A percentile compares a stretch with the other conserved stretches of the same genome.
These are phyloP conservation scores for Bocquillonia castaneifolia DNA, from an alignment of 441 rosid genomes.

Conservation along the genomic window DNA sequence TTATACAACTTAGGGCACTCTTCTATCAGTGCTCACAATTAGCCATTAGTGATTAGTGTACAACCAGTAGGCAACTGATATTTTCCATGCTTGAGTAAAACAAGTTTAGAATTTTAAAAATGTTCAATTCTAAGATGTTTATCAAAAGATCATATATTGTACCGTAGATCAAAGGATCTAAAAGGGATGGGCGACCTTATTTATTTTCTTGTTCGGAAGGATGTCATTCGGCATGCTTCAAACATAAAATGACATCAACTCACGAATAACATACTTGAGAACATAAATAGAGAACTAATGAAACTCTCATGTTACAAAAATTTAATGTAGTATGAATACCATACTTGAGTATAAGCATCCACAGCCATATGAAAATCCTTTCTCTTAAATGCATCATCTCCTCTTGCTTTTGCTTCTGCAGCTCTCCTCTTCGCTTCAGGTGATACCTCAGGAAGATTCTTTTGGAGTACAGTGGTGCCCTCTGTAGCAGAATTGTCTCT, in stretches of 20 bases:
- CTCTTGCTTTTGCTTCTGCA: constrained; percentile 91
- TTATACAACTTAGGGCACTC: neutral
- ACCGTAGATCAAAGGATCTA: neutral
- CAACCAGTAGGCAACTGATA: neutral
- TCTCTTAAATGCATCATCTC: constrained; percentile 71
- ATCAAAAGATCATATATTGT: neutral
- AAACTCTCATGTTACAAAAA: constrained; percentile 8
- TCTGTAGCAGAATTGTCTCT: constrained; percentile 24
- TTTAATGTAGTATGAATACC: constrained; percentile 14
- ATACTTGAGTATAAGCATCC: constrained; percentile 85
- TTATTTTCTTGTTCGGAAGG: neutral
- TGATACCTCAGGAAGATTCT: constrained; percentile 59
- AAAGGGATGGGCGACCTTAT: neutral
- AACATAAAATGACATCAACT: neutral
- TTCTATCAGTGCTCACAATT: neutral
- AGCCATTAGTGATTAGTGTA: neutral
- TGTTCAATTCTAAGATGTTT: neutral
- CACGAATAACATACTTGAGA: too few relatives aligned
- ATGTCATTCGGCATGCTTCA: neutral
- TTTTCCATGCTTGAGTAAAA: constrained; percentile 1
- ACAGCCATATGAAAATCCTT: constrained; percentile 60
- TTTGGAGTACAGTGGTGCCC: constrained; percentile 25
- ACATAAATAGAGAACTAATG: too few relatives aligned
- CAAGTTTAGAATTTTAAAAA: neutral
- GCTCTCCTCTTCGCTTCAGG: constrained; percentile 77